Evolutionary conservation across 345 rosid species (phyloP).

Genomic region (thale cress (Arabidopsis thaliana)): DNA sequence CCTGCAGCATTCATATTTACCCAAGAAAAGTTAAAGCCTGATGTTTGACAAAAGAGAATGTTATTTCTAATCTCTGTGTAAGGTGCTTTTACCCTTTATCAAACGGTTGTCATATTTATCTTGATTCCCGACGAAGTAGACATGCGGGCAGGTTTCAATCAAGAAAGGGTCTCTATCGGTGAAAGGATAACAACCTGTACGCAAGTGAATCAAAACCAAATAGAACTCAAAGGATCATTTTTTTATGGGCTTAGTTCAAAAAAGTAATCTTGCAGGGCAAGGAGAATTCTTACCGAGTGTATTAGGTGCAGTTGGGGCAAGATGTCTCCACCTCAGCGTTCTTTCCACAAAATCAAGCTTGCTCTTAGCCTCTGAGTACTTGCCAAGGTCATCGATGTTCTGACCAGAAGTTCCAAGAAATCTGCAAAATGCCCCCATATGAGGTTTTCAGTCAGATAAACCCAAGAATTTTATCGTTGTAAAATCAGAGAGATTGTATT

Average conservation of each 20-base stretch:
- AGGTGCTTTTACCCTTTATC: slow-evolving; percentile 58
- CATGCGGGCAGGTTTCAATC: slow-evolving; percentile 92
- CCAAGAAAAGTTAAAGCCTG: not conserved
- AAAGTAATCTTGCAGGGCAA: not conserved
- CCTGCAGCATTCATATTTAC: slow-evolving; percentile 54
- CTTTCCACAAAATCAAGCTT: slow-evolving; percentile 89
- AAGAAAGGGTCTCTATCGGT: slow-evolving; percentile 94
- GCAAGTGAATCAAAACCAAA: slow-evolving; percentile 14
- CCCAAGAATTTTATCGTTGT: not conserved
- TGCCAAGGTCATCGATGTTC: slow-evolving; percentile 87
- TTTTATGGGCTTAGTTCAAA: not conserved
- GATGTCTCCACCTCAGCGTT: slow-evolving; percentile 94
- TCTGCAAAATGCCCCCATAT: slow-evolving; percentile 49
- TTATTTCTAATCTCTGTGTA: not conserved
- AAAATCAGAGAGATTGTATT: slow-evolving; percentile 14
- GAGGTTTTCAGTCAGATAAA: slow-evolving; percentile 13
- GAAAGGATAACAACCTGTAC: slow-evolving; percentile 95
- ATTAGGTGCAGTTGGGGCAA: slow-evolving; percentile 97
- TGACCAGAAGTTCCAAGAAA: slow-evolving; percentile 99
- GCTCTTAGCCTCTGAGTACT: slow-evolving; percentile 85
- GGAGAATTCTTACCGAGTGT: slow-evolving; percentile 67
- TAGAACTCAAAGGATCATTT: not conserved
- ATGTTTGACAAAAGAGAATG: not conserved
- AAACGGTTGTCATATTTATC: slow-evolving; percentile 67
- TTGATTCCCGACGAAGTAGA: slow-evolving; percentile 89